Conservation (phyloP, 2,329 filamentous ascomycete species). For the Xylariaceae sp. region DNA sequence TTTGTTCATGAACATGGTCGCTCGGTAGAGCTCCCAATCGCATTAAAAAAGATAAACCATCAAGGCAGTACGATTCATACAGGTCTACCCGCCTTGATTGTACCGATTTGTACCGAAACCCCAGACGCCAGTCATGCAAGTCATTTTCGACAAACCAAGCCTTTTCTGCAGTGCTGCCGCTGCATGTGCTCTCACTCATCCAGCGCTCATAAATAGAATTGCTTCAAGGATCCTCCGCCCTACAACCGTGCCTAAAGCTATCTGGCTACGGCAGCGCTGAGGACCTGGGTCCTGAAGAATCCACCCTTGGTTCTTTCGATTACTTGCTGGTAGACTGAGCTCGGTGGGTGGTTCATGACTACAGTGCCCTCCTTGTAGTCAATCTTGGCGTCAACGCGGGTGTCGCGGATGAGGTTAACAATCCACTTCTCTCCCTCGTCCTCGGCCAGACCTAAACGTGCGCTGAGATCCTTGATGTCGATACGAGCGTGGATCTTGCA, state of each 20-base stretch:
- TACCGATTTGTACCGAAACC: slow-evolving; percentile 16
- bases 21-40: too few relatives aligned
- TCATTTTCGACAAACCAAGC: slow-evolving; percentile 18
- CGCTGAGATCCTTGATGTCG: slow-evolving; percentile 94
- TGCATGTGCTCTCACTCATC: slow-evolving; percentile 14
- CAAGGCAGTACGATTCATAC: slow-evolving; percentile 10
- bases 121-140: slow-evolving; percentile 31
- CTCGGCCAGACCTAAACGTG: slow-evolving; percentile 82
- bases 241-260: slow-evolving; percentile 28
- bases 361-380: slow-evolving; percentile 99
- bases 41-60: too few relatives aligned
- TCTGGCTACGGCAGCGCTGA: slow-evolving; percentile 64
- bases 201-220: slow-evolving; percentile 20
- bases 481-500: slow-evolving; percentile 99
- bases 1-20: too few relatives aligned
- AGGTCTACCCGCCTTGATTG: slow-evolving; percentile 25
- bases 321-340: slow-evolving; percentile 98
- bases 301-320: slow-evolving; percentile 98
- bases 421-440: slow-evolving; percentile 99
- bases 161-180: slow-evolving; percentile 13
- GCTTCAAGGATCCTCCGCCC: slow-evolving; percentile 4
- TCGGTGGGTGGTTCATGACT: slow-evolving; percentile 98
- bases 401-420: slow-evolving; percentile 97
- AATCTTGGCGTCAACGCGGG: slow-evolving; percentile 96
- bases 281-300: slow-evolving; percentile 96